A percentile compares a stretch with the other conserved stretches of the same genome.
These are phyloP conservation scores for Aspergillus hortae DNA, from an alignment of 2,329 filamentous ascomycete species.

Conservation along the genomic window DNA sequence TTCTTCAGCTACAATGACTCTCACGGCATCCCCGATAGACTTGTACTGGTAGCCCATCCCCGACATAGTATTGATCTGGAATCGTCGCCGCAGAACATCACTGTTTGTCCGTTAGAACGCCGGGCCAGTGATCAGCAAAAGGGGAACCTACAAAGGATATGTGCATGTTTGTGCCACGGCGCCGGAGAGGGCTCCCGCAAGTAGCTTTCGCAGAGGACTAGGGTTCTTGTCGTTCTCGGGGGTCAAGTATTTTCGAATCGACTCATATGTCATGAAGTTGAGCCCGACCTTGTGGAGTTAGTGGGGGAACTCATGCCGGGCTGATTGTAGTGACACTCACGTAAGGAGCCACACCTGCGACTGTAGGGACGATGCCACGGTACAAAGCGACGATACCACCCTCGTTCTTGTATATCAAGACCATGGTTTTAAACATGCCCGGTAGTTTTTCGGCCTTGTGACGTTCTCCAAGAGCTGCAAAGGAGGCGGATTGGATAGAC, in stretches of 20 bases:
- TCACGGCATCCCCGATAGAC: slow-evolving; percentile 77
- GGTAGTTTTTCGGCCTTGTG: slow-evolving; percentile 63
- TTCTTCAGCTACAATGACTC: slow-evolving; percentile 77
- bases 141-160: slow-evolving; percentile 78
- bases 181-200: slow-evolving; percentile 89
- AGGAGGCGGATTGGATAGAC: slow-evolving; percentile 96
- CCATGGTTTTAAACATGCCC: slow-evolving; percentile 86
- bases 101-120: slow-evolving; percentile 41
- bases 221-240: slow-evolving; percentile 85
- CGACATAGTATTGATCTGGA: slow-evolving; percentile 99
- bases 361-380: slow-evolving; percentile 86
- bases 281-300: slow-evolving; percentile 67
- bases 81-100: slow-evolving; percentile 86
- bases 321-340: slow-evolving; percentile 46
- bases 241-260: slow-evolving; percentile 77
- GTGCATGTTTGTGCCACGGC: slow-evolving; percentile 96
- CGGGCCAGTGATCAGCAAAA: slow-evolving; percentile 7
- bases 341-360: slow-evolving; percentile 93
- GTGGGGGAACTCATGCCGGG: not conserved
- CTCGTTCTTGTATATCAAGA: slow-evolving; percentile 83
- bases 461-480: slow-evolving; percentile 66
- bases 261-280: slow-evolving; percentile 98
- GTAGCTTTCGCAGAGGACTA: slow-evolving; percentile 71
- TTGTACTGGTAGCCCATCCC: slow-evolving; percentile 97
- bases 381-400: slow-evolving; percentile 85